Evolutionary conservation across 192 early-diverging fungal genomes (phyloP), one percentile per base, ranked within the genome.

Genomic region (Podila verticillata): DNA sequence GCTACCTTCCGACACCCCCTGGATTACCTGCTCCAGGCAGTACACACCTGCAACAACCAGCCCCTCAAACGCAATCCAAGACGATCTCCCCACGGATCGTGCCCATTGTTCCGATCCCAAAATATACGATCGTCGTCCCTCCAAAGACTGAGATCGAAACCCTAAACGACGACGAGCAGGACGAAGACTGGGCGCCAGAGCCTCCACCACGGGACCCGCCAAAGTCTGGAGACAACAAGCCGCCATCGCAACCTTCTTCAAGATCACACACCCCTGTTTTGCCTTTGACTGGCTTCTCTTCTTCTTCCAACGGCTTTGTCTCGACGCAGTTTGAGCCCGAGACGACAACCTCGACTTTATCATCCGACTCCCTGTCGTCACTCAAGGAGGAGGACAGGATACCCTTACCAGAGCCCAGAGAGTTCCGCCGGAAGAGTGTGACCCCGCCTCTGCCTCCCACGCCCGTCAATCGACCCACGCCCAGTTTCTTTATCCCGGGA

Each of bases 71-170:
- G n/a, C 51, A 54, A 54, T 36, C 75, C n/a, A 72, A 65, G 39
- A 72, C 77, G 10, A 80, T 80, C 47, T 68, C 70, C 9, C 77
- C 77, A 2, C 69, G 77, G 15, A 72, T 80, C 31, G 65, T 80
- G 4, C 77, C 77, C 29, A 57, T 80, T 29, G 65, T 80, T 32
- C 69, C 67, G 1, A 72, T 80, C 20, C 77, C 77, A 22, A 72
- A 68, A 32, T 80, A 80, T 32, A 68, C 64, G 3, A 47, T 64
- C 48, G 48, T 80, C 22, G 68, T 68, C 30, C 77, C 77, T 3
- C 59, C 77, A 10, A 80, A 72, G 47, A 31, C 69, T 2, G 70
- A 72, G 56, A 65, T 72, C n/a, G 59, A 66, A 6, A 28, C 24
- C 20, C 12, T 24, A 22, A 30, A 68, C 17, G 63, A 66, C 9